Base-by-base conservation (phyloP, 768 basidiomycete species). In the Boletus subcaerulescens region DNA sequence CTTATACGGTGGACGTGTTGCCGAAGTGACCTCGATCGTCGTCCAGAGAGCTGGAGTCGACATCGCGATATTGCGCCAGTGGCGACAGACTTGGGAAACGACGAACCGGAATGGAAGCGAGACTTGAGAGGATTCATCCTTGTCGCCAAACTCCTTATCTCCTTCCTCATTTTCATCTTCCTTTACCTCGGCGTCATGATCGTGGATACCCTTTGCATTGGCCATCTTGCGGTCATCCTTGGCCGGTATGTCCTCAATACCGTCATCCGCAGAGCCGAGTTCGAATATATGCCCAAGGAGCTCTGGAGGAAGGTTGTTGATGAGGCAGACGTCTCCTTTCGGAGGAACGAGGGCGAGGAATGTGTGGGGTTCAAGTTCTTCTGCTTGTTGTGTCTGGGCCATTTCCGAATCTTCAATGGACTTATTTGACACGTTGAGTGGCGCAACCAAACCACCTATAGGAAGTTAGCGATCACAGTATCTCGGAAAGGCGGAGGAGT, bases 41-140 rank as follows among this genome's bases (percentile, higher is more conserved):
- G 79, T 80, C 86, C 86, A 88, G n/a, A 87, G 74, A 13, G 72
- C 69, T 1, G 83, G 80, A 0, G 79, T 80, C 31, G 77, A 76
- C 26, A 86, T 51, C 3, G 83, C 79, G 2, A 77, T 60, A 39
- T 69, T 70, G 45, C 85, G 81, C 85, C 85, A 87, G 52, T 77
- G 80, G 22, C 61, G 70, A 66, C 85, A 87, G 17, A 52, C 51
- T 31, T 31, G 29, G 14, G 51, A 46, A 17, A 40, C 20, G 10
- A 83, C 12, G 33, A 35, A 35, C 33, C 14, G 14, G 33, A 35
- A 35, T 14, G 33, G 8, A 29, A 29, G 29, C 29, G 29, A 29
- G 29, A 29, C 29, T 29, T 29, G 5, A 24, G 24, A 24, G 5
- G 24, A 6, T 24, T 24, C 9, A 29, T 29, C 29, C 29, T 9